Base-by-base conservation (phyloP, 148 eudicot genomes). In the Gaultheria prostrata region DNA sequence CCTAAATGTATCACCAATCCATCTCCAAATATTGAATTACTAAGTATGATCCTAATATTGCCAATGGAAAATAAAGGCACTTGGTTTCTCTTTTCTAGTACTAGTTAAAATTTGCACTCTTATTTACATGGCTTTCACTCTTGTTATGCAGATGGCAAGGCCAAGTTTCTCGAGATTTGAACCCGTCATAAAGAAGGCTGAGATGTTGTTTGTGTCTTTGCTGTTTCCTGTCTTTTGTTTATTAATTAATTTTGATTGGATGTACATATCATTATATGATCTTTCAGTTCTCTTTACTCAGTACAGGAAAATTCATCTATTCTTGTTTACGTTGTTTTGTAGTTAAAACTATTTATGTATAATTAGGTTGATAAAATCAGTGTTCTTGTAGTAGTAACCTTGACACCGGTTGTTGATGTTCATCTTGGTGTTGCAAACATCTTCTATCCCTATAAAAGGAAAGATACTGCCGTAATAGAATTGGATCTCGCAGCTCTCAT, bases 111-210 rank as follows among this genome's bases (percentile, higher is more conserved):
- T 26, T 45, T 50, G 24, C 51, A 18, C 73, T 20, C 46, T 79
- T 79, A 49, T 48, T 39, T 6, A 21, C 24, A 30, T 12, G 10
- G 49, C 54, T 69, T 26, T 76, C 21, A 15, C 57, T 53, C 81
- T 20, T 67, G 30, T 75, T 79, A 21, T 92, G 92, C 98, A 95
- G 98, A 91, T 95, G 98, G 98, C 98, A 93, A 82, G 97, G 98
- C 79, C 98, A 93, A 84, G 93, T 92, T 82, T 94, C 98, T 17
- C 90, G 93, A 53, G 98, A 95, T 88, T 76, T 89, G 82, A 91
- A 84, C 84, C 83, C 91, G 61, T 46, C 88, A 45, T 91, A 87
- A 80, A 43, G 65, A 78, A 81, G 72, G 61, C 83, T 76, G 61
- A 84, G 67, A 76, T 77, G 67, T 65, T 80, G 46, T 85, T 63